phyloP scores from a whole-genome alignment of 2,329 filamentous ascomycete genomes.

The Stagonosporopsis rhizophila region DNA sequence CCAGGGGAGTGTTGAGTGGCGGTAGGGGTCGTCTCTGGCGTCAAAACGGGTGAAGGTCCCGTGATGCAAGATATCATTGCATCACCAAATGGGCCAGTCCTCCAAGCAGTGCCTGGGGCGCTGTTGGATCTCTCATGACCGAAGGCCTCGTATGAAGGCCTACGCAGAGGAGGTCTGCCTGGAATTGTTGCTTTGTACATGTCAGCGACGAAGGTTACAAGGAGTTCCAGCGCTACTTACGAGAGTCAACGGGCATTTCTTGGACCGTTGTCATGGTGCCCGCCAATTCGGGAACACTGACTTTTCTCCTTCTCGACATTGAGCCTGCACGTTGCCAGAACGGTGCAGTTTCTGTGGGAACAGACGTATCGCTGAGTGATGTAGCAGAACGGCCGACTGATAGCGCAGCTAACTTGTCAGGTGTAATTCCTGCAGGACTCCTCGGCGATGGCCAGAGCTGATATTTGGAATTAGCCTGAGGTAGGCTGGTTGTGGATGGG shows the following conservation, averaged over 20 bases:
- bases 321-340: slow-evolving; percentile 49
- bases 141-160: slow-evolving; percentile 42
- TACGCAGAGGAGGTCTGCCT: slow-evolving; percentile 49
- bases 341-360: slow-evolving; percentile 38
- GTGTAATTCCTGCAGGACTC: slow-evolving; percentile 37
- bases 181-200: slow-evolving; percentile 47
- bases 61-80: slow-evolving; percentile 50
- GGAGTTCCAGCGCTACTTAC: slow-evolving; percentile 35
- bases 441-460: slow-evolving; percentile 48
- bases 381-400: slow-evolving; percentile 49
- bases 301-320: slow-evolving; percentile 49
- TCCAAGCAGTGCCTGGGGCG: slow-evolving; percentile 49
- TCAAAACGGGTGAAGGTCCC: slow-evolving; percentile 39
- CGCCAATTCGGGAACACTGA: slow-evolving; percentile 51
- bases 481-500: slow-evolving; percentile 38
- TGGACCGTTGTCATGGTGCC: slow-evolving; percentile 50
- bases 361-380: slow-evolving; percentile 51
- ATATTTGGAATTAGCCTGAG: slow-evolving; percentile 40
- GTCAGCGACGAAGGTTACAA: slow-evolving; percentile 22
- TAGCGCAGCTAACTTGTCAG: slow-evolving; percentile 47
- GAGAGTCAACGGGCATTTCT: slow-evolving; percentile 49
- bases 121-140: slow-evolving; percentile 51
- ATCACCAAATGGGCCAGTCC: slow-evolving; percentile 49
- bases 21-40: slow-evolving; percentile 26
- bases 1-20: slow-evolving; percentile 26